phyloP scores from a whole-genome alignment of 2,329 filamentous ascomycete genomes.

The Cryphonectria parasitica region DNA sequence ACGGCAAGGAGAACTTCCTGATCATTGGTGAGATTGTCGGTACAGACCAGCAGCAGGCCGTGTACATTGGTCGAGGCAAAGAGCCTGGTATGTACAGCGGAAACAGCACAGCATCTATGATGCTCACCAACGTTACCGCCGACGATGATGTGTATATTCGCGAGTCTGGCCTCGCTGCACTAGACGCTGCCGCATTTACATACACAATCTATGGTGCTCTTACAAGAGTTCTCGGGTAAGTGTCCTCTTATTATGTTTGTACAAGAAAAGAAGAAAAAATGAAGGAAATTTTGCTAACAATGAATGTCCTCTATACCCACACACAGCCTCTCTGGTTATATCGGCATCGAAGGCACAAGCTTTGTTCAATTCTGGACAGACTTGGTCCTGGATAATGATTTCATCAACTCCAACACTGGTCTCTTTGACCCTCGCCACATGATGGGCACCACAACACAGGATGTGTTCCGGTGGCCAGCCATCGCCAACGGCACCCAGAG shows the following conservation, averaged over 20 bases:
- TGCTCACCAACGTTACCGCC: slow-evolving; percentile 46
- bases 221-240: slow-evolving; percentile 63
- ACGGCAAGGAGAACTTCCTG: slow-evolving; percentile 67
- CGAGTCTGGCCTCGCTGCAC: slow-evolving; percentile 52
- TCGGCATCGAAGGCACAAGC: slow-evolving; percentile 38
- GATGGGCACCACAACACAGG: slow-evolving; percentile 66
- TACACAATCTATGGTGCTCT: slow-evolving; percentile 65
- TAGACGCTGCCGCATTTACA: slow-evolving; percentile 65
- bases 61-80: slow-evolving; percentile 65
- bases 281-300: neutral
- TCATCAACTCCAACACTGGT: slow-evolving; percentile 60
- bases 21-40: slow-evolving; percentile 67
- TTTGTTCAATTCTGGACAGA: slow-evolving; percentile 56
- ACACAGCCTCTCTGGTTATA: slow-evolving; percentile 21
- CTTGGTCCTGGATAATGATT: slow-evolving; percentile 59
- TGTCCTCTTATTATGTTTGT: slow-evolving; percentile 47
- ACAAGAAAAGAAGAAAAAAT: too few relatives aligned
- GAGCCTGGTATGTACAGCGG: slow-evolving; percentile 55
- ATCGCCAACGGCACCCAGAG: slow-evolving; percentile 59
- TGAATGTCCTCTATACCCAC: slow-evolving; percentile 34
- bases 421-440: slow-evolving; percentile 66
- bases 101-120: slow-evolving; percentile 52
- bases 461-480: slow-evolving; percentile 67
- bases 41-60: slow-evolving; percentile 61
- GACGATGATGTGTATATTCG: slow-evolving; percentile 54